These are phyloP conservation scores for Plasmodium malariae DNA, from an alignment of 169 alveolate species.

Conservation along the genomic window DNA sequence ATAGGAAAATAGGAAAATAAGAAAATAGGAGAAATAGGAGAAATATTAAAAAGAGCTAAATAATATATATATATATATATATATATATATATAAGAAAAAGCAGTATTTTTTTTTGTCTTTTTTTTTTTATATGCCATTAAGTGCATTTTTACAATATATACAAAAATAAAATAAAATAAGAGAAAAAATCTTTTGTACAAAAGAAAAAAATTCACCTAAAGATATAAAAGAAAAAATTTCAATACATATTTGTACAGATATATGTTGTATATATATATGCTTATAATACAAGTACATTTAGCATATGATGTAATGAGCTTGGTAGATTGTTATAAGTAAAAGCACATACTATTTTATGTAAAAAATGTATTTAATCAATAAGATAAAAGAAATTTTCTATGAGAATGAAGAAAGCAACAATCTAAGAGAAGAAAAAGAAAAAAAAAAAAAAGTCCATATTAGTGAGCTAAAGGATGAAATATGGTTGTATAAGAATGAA, in stretches of 20 bases:
- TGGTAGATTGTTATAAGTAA: too few species aligned
- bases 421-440: conserved; percentile 18
- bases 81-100: too few species aligned
- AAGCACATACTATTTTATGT: too few species aligned
- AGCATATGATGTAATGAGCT: too few species aligned
- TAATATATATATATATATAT: too few species aligned
- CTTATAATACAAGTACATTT: too few species aligned
- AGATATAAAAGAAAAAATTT: too few species aligned
- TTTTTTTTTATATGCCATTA: conserved; percentile 12
- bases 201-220: conserved; percentile 2
- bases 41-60: too few species aligned
- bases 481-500: conserved; percentile 72
- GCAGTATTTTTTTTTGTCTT: neutral
- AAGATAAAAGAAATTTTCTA: conserved; percentile 33
- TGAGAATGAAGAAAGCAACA: conserved; percentile 29
- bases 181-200: neutral
- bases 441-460: conserved; percentile 45
- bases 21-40: too few species aligned
- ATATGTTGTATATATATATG: too few species aligned
- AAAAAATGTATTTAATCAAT: conserved; percentile 33
- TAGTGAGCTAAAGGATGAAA: conserved; percentile 73
- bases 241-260: too few species aligned
- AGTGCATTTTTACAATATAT: conserved; percentile 7
- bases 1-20: too few species aligned
- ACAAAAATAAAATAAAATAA: neutral